phyloP scores from a whole-genome alignment of 2,329 filamentous ascomycete species.

The Lecanosticta acicola region DNA sequence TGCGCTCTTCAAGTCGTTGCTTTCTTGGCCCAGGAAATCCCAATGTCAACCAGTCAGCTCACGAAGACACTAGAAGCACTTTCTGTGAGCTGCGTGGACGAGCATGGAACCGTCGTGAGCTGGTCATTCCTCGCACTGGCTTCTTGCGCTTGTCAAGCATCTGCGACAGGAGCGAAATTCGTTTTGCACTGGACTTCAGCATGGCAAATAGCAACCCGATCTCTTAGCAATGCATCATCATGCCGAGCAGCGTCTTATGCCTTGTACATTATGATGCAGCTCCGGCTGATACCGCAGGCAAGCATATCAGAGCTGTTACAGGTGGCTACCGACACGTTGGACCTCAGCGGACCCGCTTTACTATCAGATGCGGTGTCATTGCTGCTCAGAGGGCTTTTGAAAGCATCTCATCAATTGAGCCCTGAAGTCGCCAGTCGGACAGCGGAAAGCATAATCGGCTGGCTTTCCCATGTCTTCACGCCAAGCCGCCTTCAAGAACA shows the following conservation, averaged over 20 bases:
- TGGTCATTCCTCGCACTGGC: conserved; percentile 84
- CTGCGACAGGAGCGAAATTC: conserved; percentile 39
- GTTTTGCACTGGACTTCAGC: conserved; percentile 59
- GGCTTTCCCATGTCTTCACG: conserved; percentile 78
- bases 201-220: conserved; percentile 69
- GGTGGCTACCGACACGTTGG: conserved; percentile 67
- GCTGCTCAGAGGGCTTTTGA: conserved; percentile 65
- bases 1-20: conserved; percentile 52
- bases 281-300: conserved; percentile 61
- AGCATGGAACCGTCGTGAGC: conserved; percentile 59
- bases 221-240: conserved; percentile 62
- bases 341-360: conserved; percentile 71
- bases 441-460: conserved; percentile 68
- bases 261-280: conserved; percentile 61
- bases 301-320: conserved; percentile 64
- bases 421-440: conserved; percentile 63
- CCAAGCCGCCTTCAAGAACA: conserved; percentile 49
- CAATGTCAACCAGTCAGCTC: conserved; percentile 22
- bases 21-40: conserved; percentile 40
- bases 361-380: conserved; percentile 73
- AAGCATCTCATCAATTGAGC: conserved; percentile 60
- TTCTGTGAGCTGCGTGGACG: conserved; percentile 48
- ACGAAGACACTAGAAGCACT: conserved; percentile 12
- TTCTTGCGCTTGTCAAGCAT: conserved; percentile 47
- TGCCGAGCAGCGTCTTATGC: conserved; percentile 74